A percentile compares a stretch with the other conserved stretches of the same genome.
Evolutionary conservation across 768 basidiomycete genomes (phyloP).

Genomic region (Phlebiopsis gigantea): DNA sequence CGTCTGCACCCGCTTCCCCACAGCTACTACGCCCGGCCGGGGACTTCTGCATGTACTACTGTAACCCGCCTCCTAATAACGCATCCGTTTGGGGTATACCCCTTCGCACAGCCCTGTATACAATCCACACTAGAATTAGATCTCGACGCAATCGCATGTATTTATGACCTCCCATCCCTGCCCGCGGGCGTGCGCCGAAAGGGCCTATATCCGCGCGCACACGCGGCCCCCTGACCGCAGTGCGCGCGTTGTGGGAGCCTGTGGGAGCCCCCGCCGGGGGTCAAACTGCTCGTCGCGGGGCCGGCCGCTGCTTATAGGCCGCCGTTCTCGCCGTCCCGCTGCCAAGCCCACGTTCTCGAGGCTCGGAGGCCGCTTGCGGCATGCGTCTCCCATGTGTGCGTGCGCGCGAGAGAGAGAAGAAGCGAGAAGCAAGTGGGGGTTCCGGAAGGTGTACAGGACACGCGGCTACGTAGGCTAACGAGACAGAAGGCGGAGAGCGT

Average conservation of each 20-base stretch:
- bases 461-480: neutral
- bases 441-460: neutral
- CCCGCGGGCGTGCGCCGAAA: neutral
- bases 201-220: neutral
- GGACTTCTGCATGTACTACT: neutral
- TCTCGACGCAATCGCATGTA: constrained; percentile 1
- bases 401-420: neutral
- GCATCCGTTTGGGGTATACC: neutral
- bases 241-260: neutral
- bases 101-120: neutral
- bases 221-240: neutral
- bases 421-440: neutral
- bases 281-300: neutral
- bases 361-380: neutral
- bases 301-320: neutral
- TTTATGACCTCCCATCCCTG: neutral
- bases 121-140: constrained; percentile 4
- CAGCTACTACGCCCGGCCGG: neutral
- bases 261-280: neutral
- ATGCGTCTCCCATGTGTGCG: neutral
- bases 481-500: neutral
- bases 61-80: neutral
- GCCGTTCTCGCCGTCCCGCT: neutral
- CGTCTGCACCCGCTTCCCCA: neutral
- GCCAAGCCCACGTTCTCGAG: neutral